Conservation (phyloP, 257 asterid genomes). For the Fraxinus quadrangulata region DNA sequence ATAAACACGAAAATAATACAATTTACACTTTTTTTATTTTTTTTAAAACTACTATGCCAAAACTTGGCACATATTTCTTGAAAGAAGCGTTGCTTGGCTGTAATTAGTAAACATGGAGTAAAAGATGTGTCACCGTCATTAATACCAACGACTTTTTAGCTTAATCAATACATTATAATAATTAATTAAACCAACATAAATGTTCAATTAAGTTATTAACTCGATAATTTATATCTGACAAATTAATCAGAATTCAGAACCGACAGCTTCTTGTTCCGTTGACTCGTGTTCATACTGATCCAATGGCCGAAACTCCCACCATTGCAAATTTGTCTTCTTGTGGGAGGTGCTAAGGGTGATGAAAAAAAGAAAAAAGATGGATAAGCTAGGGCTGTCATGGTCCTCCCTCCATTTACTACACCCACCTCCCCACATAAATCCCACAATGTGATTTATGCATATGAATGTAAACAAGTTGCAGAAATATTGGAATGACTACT, state of each 20-base stretch:
- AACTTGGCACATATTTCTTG: too few relatives aligned
- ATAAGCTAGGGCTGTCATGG: background rate
- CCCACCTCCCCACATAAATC: too few relatives aligned
- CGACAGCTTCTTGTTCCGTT: background rate
- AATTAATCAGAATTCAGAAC: background rate
- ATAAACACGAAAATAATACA: too few relatives aligned
- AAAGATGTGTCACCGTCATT: background rate
- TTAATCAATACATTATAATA: too few relatives aligned
- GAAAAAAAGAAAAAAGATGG: background rate
- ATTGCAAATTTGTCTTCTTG: background rate
- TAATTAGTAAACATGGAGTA: background rate
- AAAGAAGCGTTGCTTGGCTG: background rate
- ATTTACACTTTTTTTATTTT: too few relatives aligned
- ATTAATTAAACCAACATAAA: background rate
- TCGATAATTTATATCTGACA: background rate
- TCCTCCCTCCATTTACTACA: too few relatives aligned
- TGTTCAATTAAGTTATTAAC: background rate
- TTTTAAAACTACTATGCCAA: too few relatives aligned
- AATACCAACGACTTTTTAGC: background rate
- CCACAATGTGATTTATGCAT: background rate
- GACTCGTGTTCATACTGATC: background rate
- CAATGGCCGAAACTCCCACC: background rate
- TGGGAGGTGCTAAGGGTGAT: background rate
- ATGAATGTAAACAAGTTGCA: conserved; percentile 28
- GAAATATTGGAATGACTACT: conserved; percentile 10